Evolutionary conservation across 495 filamentous ascomycete genomes (phyloP).

Genomic region (Lasiosphaeria hispida): DNA sequence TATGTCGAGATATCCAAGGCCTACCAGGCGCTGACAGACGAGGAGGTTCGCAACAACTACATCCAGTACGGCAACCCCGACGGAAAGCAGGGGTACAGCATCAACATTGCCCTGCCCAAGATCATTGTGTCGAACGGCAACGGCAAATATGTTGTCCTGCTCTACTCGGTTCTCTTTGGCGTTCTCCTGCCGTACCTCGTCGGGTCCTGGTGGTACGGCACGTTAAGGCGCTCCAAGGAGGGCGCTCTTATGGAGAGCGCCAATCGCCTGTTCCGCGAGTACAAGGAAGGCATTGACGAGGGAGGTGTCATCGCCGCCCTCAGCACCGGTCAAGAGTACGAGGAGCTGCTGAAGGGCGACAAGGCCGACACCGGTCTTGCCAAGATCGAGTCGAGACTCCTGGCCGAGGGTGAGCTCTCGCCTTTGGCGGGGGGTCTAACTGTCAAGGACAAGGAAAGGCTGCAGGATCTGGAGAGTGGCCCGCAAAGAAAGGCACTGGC

Average conservation of each 20-base stretch:
- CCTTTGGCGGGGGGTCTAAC: constrained; percentile 56
- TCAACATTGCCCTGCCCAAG: constrained; percentile 92
- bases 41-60: constrained; percentile 95
- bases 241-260: constrained; percentile 86
- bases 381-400: constrained; percentile 76
- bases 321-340: constrained; percentile 79
- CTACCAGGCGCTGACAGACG: constrained; percentile 94
- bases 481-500: constrained; percentile 80
- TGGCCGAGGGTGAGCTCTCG: constrained; percentile 53
- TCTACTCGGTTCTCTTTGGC: constrained; percentile 84
- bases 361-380: constrained; percentile 70
- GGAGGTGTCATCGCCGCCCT: constrained; percentile 76
- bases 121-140: constrained; percentile 90
- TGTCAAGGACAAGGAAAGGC: constrained; percentile 66
- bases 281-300: constrained; percentile 75
- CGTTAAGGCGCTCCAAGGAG: constrained; percentile 86
- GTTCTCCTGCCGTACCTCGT: constrained; percentile 90
- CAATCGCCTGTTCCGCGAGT: constrained; percentile 89
- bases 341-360: constrained; percentile 62
- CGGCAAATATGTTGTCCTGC: constrained; percentile 88
- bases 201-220: constrained; percentile 98
- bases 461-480: constrained; percentile 66
- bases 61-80: constrained; percentile 94
- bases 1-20: constrained; percentile 96
- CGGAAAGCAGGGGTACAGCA: constrained; percentile 96